phyloP scores from a whole-genome alignment of 768 basidiomycete genomes.

The Lactifluus volemus region DNA sequence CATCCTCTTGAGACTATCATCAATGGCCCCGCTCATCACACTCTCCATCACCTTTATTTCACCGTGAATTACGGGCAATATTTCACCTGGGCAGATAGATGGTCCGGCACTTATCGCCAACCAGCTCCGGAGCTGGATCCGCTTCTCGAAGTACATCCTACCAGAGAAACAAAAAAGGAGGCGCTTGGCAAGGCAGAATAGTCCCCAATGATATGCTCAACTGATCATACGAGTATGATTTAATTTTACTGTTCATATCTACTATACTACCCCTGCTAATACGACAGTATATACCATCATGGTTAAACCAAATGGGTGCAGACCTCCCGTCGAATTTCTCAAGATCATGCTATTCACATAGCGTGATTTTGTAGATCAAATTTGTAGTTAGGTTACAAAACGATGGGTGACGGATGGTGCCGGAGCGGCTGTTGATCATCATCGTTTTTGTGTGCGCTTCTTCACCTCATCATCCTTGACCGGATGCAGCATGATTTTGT shows the following conservation, averaged over 20 bases:
- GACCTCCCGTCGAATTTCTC: not conserved
- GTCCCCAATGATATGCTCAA: not conserved
- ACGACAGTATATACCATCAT: not conserved
- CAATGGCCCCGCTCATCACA: slow-evolving; percentile 98
- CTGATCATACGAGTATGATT: not conserved
- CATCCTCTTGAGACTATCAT: slow-evolving; percentile 81
- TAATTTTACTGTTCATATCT: slow-evolving; percentile 4
- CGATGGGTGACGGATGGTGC: not conserved
- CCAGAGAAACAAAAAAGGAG: slow-evolving; percentile 10
- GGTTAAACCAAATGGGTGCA: not conserved
- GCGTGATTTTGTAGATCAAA: not conserved
- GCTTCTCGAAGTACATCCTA: slow-evolving; percentile 52
- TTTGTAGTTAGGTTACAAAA: not conserved
- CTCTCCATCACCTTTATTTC: slow-evolving; percentile 94
- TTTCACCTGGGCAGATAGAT: slow-evolving; percentile 91
- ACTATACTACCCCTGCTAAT: slow-evolving; percentile 2
- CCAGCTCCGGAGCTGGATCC: slow-evolving; percentile 83
- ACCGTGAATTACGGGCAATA: slow-evolving; percentile 97
- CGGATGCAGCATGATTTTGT: slow-evolving; percentile 77
- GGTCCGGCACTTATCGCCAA: slow-evolving; percentile 80
- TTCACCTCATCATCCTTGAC: slow-evolving; percentile 85
- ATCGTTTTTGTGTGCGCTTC: slow-evolving; percentile 39
- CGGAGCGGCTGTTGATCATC: not conserved
- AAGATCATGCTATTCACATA: not conserved
- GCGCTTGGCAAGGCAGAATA: slow-evolving; percentile 7